Conservation (phyloP, 345 rosid genomes). For the Leavenworthia alabamica region DNA sequence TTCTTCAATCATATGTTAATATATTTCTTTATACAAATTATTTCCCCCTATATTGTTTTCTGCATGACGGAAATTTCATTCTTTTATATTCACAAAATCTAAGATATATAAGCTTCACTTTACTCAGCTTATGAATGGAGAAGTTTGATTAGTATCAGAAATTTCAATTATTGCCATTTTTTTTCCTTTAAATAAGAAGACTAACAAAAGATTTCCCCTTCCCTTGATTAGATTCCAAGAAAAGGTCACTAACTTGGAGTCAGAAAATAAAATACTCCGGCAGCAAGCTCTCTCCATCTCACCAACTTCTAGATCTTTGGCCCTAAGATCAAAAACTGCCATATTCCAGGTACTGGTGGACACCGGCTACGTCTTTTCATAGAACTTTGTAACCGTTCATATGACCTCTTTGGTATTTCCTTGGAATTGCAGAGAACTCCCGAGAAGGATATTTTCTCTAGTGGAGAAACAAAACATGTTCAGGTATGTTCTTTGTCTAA, state of each 20-base stretch:
- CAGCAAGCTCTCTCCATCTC: conserved; percentile 80
- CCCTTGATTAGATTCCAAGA: conserved; percentile 37
- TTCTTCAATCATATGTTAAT: background rate
- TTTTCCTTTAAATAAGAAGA: background rate
- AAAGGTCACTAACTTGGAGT: conserved; percentile 75
- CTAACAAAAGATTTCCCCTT: background rate
- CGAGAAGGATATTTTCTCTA: conserved; percentile 47
- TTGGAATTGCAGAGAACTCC: conserved; percentile 66
- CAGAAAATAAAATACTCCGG: conserved; percentile 88
- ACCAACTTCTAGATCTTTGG: conserved; percentile 58
- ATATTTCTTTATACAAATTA: background rate
- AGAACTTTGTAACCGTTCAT: background rate
- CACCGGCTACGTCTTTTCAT: conserved; percentile 2
- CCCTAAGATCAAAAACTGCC: conserved; percentile 52
- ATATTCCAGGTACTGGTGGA: conserved; percentile 55
- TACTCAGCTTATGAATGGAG: background rate
- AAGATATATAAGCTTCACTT: background rate
- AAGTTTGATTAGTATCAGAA: background rate
- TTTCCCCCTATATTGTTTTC: background rate
- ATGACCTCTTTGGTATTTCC: conserved; percentile 13
- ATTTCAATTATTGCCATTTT: background rate
- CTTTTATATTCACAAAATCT: background rate
- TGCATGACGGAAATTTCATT: background rate
- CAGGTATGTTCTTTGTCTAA: conserved; percentile 35
- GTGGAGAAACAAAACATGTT: conserved; percentile 69